Evolutionary conservation across 306 rosid species (phyloP).

Genomic region (Rubus idaeus): DNA sequence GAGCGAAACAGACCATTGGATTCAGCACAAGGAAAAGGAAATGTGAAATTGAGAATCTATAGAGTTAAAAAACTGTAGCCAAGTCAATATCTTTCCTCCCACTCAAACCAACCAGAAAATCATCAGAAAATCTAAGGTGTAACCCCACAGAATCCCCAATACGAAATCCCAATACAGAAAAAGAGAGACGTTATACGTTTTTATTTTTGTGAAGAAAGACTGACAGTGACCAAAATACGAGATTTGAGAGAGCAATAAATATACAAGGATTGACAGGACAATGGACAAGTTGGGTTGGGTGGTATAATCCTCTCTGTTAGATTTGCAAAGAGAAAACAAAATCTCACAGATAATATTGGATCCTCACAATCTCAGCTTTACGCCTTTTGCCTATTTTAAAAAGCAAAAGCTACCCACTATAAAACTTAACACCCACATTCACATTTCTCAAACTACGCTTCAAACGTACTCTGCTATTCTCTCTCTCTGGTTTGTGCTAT

Average conservation of each 20-base stretch:
- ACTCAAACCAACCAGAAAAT: background rate
- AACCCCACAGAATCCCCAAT: background rate
- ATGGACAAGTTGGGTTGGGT: slow-evolving; percentile 60
- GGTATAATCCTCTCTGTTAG: slow-evolving; percentile 53
- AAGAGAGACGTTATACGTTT: slow-evolving; percentile 23
- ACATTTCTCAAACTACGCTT: background rate
- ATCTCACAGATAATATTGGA: slow-evolving; percentile 69
- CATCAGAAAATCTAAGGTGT: background rate
- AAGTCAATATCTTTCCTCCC: slow-evolving; percentile 2
- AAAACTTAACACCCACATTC: background rate
- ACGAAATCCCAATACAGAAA: no score
- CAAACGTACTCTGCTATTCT: background rate
- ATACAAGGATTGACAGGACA: slow-evolving; percentile 42
- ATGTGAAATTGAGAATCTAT: background rate
- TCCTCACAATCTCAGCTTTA: slow-evolving; percentile 82
- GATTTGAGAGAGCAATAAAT: background rate
- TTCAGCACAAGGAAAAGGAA: background rate
- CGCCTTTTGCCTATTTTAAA: slow-evolving; percentile 32
- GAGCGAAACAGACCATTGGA: background rate
- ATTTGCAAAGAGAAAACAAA: slow-evolving; percentile 50
- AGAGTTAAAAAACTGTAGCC: background rate
- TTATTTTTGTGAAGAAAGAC: slow-evolving; percentile 20
- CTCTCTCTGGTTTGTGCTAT: background rate
- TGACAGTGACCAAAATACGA: slow-evolving; percentile 27
- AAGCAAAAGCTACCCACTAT: slow-evolving; percentile 31